Base-by-base conservation (phyloP, 2,329 filamentous ascomycete species). In the Claviceps humidiphila region DNA sequence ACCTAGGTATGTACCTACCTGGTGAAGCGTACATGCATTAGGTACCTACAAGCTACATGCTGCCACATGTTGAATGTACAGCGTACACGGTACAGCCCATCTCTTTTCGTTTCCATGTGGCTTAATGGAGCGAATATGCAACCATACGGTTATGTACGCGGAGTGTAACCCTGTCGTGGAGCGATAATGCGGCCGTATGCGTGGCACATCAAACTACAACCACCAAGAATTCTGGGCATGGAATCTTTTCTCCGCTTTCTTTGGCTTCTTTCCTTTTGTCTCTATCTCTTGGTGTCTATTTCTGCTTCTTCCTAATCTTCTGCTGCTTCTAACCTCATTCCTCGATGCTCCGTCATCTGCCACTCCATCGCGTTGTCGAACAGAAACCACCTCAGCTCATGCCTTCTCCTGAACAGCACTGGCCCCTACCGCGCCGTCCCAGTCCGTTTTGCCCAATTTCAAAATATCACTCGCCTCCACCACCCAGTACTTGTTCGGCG, bases 391-490 rank as follows among this genome's bases (percentile, higher is more conserved):
- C 22, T 17, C 7, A 16, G n/a, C 20, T 47, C 13, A 39, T 16
- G 26, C 22, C 37, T 24, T 39, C 22, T 49, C 37, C 17, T 41
- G 11, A 26, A 4, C 17, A 40, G 47, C 47, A n/a, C n/a, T n/a
- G 47, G 37, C 47, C 2, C 37, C 47, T 14, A 20, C 37, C 24
- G 47, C 20, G 17, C 56, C 47, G 56, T 69, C 69, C 74, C 72
- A 78, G 67, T 80, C 80, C 20, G 73, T 75, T 59, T 75, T 74
- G n/a, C 84, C 85, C 55, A 87, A 63, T 58, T 71, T 74, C n/a
- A 87, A 66, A 60, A 89, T 84, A 54, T 89, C 85, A 20, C 61
- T 62, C 59, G 74, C 68, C 40, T 75, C 74, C 34, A 89, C 22
- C 9, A 80, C 60, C 83, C 83, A 87, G 55, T 65, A 78, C 72